These are phyloP conservation scores for Gregarina niphandrodes DNA, from an alignment of 169 alveolate species.

Conservation along the genomic window DNA sequence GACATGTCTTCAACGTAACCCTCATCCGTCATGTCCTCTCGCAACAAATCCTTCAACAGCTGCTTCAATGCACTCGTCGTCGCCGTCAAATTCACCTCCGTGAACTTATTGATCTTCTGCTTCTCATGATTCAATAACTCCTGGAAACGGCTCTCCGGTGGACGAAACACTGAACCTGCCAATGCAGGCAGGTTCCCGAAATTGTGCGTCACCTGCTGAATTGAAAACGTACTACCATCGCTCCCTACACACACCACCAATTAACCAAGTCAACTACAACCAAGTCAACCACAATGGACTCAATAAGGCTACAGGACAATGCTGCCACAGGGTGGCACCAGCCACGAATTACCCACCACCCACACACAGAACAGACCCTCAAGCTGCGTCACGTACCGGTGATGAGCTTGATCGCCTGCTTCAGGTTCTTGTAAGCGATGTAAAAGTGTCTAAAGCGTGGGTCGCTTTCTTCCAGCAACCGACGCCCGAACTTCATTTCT, in stretches of 20 bases:
- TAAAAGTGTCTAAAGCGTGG: slow-evolving; percentile 25
- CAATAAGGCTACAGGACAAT: too few species aligned
- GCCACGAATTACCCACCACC: too few species aligned
- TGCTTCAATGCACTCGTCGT: slow-evolving; percentile 2
- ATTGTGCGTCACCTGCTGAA: slow-evolving; percentile 29
- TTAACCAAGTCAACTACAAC: too few species aligned
- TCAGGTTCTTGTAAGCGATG: slow-evolving; percentile 37
- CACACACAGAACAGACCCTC: not conserved
- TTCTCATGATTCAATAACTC: slow-evolving; percentile 34
- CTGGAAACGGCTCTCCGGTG: slow-evolving; percentile 40
- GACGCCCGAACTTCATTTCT: slow-evolving; percentile 37
- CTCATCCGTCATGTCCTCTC: not conserved
- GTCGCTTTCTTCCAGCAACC: slow-evolving; percentile 26
- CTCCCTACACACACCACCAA: too few species aligned
- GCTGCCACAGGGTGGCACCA: too few species aligned
- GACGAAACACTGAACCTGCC: slow-evolving; percentile 32
- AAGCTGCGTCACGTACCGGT: slow-evolving; percentile 20
- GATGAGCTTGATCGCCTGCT: slow-evolving; percentile 32
- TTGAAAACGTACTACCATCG: slow-evolving; percentile 33
- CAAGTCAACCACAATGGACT: too few species aligned
- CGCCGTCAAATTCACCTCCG: slow-evolving; percentile 1
- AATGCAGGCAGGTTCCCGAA: slow-evolving; percentile 32
- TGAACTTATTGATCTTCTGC: slow-evolving; percentile 31
- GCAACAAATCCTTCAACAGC: not conserved
- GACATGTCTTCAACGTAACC: not conserved